A percentile compares a stretch with the other conserved stretches of the same genome.
phyloP scores from a whole-genome alignment of 2,329 filamentous ascomycete genomes.

The Atkinsonella hypoxylon region DNA sequence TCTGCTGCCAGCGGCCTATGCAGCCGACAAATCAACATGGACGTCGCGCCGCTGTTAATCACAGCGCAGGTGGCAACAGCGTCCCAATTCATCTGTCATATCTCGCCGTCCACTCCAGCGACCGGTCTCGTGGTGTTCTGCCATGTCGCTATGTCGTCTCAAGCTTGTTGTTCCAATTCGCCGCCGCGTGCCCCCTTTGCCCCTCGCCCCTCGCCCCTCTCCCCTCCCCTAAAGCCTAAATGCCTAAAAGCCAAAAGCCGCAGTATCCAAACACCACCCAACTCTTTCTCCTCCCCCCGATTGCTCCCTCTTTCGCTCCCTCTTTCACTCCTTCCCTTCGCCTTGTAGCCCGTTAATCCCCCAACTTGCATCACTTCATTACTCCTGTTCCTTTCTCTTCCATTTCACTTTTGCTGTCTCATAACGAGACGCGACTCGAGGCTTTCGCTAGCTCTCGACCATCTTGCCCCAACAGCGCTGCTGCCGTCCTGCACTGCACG shows the following conservation, averaged over 20 bases:
- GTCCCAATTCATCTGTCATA: background rate
- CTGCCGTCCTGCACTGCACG: background rate
- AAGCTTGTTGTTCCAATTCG: too few species aligned
- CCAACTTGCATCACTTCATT: conserved; percentile 14
- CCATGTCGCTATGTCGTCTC: too few species aligned
- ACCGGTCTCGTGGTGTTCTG: too few species aligned
- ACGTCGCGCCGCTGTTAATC: too few species aligned
- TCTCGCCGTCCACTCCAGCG: too few species aligned
- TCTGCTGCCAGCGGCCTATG: background rate
- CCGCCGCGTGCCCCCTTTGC: too few species aligned
- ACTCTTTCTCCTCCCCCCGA: conserved; percentile 11
- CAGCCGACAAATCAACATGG: too few species aligned
- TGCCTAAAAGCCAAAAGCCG: conserved; percentile 1
- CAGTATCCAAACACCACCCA: conserved; percentile 10
- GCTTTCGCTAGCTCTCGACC: conserved; percentile 39
- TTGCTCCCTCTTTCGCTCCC: conserved; percentile 12
- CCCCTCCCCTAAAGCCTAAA: background rate
- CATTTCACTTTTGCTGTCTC: conserved; percentile 16
- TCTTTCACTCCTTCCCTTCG: conserved; percentile 16
- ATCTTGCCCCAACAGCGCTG: conserved; percentile 7
- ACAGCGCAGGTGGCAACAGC: too few species aligned
- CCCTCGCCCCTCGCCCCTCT: background rate
- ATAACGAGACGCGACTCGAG: conserved; percentile 21
- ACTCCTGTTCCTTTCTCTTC: conserved; percentile 15
- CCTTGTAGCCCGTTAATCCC: conserved; percentile 11